Evolutionary conservation across 345 rosid genomes (phyloP).

Genomic region (Arabidopsis suecica): DNA sequence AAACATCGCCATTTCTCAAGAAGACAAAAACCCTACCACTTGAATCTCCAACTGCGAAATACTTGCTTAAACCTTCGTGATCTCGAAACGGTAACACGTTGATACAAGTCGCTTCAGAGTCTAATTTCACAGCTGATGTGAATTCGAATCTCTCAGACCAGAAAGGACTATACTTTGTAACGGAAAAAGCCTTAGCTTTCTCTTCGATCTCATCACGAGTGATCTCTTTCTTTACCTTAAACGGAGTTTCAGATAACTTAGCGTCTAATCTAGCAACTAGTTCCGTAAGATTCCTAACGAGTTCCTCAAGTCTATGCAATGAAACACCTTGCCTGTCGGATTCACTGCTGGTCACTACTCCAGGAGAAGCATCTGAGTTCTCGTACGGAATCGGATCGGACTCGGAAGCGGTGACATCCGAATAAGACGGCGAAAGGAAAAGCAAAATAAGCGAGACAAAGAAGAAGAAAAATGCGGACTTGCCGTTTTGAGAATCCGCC

Average conservation of each 20-base stretch:
- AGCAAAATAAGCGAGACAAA: slow-evolving; percentile 42
- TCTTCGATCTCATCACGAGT: slow-evolving; percentile 37
- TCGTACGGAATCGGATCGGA: slow-evolving; percentile 48
- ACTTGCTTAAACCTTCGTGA: slow-evolving; percentile 81
- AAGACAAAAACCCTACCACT: slow-evolving; percentile 76
- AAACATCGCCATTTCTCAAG: slow-evolving; percentile 80
- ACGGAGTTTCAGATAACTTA: slow-evolving; percentile 50
- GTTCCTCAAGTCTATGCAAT: slow-evolving; percentile 70
- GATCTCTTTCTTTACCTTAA: slow-evolving; percentile 38
- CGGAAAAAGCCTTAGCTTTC: slow-evolving; percentile 54
- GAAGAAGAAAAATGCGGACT: slow-evolving; percentile 51
- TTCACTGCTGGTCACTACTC: slow-evolving; percentile 28
- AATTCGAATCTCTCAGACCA: slow-evolving; percentile 95
- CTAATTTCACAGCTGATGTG: slow-evolving; percentile 81
- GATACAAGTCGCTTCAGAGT: slow-evolving; percentile 67
- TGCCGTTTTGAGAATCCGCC: slow-evolving; percentile 65
- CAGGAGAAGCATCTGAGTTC: slow-evolving; percentile 36
- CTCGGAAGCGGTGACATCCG: slow-evolving; percentile 40
- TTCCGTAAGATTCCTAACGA: slow-evolving; percentile 73
- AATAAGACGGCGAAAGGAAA: slow-evolving; percentile 46
- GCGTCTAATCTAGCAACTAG: slow-evolving; percentile 69
- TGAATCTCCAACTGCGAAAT: slow-evolving; percentile 87
- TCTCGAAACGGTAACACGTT: slow-evolving; percentile 83
- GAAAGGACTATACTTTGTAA: slow-evolving; percentile 71
- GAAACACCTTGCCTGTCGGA: slow-evolving; percentile 38